Evolutionary conservation across 495 filamentous ascomycete species (phyloP), one percentile per base, ranked within the genome.

Genomic region (Hypoxylon fragiforme): DNA sequence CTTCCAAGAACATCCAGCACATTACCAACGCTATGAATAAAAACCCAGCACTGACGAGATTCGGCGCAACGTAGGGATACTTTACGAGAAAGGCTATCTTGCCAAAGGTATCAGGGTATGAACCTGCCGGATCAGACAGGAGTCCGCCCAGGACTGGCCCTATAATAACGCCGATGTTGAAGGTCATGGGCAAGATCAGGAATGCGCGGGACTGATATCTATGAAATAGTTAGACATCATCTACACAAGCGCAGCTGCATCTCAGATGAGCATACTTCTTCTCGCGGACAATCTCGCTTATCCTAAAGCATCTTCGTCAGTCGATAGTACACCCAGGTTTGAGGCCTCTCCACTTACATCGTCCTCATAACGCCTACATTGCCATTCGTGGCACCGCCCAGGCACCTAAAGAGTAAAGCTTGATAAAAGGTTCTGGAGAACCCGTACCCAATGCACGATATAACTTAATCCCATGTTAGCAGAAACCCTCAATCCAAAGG

Each of bases 321-420:
- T 16, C 31, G 0, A 18, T 13, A 31, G 19, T 12, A 18, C 2
- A 1, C 8, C 31, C 3, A 40, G 15, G 5, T 6, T 16, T 13
- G 13, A 13, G 16, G 18, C 28, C 16, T 40, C n/a, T 11, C 7
- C 9, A 55, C 73, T 47, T 52, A 77, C 85, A 89, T 90, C 2
- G 88, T 91, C 57, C 88, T 77, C 69, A 91, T 83, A 13, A 91
- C 89, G 8, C 88, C 88, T 22, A 91, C 83, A 34, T 89, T 94
- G 0, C 90, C 90, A 66, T 95, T 95, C 45, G 90, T 81, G 7
- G 82, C 81, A 19, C 90, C 90, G 16, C 87, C 90, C 34, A 92
- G 67, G 28, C 76, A 83, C 24, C 90, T 75, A 71, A 89, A 95
- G 34, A 86, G 69, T 57, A 91, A 71, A 20, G 89, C 90, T 67